Evolutionary conservation across 1,284 basidiomycete genomes (phyloP).

Genomic region (Heterobasidion annosum): DNA sequence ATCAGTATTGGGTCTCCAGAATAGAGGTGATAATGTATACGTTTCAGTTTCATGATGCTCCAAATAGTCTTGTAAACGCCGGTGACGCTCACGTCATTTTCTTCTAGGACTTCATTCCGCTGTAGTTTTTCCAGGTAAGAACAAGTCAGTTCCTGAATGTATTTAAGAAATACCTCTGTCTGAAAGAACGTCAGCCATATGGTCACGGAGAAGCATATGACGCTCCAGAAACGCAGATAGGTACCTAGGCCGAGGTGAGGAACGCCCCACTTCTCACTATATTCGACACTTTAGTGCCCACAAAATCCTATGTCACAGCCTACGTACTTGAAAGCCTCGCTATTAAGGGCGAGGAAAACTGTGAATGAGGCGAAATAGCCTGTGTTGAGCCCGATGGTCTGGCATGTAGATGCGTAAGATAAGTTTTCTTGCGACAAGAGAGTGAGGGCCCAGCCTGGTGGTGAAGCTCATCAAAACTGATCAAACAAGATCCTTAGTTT

Average conservation of each 20-base stretch:
- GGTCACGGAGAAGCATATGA: slow-evolving; percentile 78
- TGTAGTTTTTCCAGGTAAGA: slow-evolving; percentile 17
- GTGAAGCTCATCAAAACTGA: slow-evolving; percentile 9
- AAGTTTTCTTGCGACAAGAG: slow-evolving; percentile 93
- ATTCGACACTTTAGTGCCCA: no score
- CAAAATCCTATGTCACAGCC: slow-evolving; percentile 13
- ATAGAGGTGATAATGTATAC: slow-evolving; percentile 36
- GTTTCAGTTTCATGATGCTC: slow-evolving; percentile 86
- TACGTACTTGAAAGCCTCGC: slow-evolving; percentile 77
- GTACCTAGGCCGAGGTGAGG: slow-evolving; percentile 76
- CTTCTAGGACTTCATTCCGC: slow-evolving; percentile 65
- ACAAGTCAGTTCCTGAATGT: not conserved
- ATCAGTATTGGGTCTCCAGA: not conserved
- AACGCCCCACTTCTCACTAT: slow-evolving; percentile 74
- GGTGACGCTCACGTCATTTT: slow-evolving; percentile 85
- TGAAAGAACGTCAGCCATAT: slow-evolving; percentile 85
- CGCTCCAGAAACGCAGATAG: slow-evolving; percentile 85
- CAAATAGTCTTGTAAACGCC: slow-evolving; percentile 94
- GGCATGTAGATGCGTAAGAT: slow-evolving; percentile 95
- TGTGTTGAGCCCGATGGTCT: slow-evolving; percentile 95
- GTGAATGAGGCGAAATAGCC: slow-evolving; percentile 97
- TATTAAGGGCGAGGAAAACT: slow-evolving; percentile 96
- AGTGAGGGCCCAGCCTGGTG: slow-evolving; percentile 89
- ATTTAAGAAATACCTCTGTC: slow-evolving; percentile 57
- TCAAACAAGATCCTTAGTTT: not conserved